Evolutionary conservation across 208 protist species (phyloP).

Genomic region (Wallacemonas collosoma): DNA sequence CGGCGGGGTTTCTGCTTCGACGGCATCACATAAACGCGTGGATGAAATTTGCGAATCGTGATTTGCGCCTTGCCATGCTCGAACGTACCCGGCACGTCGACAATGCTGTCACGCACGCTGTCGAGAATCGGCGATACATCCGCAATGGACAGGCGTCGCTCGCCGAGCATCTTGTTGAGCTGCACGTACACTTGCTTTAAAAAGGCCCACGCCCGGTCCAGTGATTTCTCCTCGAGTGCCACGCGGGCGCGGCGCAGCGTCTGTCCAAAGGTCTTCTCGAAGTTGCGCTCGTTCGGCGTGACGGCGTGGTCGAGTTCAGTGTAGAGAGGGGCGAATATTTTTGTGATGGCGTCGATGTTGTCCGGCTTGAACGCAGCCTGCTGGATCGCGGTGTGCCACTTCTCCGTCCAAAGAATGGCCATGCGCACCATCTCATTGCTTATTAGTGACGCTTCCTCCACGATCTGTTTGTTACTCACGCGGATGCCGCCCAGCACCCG

Average conservation of each 20-base stretch:
- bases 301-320: constrained; percentile 87
- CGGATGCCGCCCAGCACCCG: constrained; percentile 83
- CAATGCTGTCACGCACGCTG: constrained; percentile 92
- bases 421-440: constrained; percentile 98
- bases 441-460: constrained; percentile 97
- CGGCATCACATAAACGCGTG: constrained; percentile 95
- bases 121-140: constrained; percentile 95
- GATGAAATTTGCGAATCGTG: constrained; percentile 94
- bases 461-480: constrained; percentile 71
- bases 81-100: constrained; percentile 98
- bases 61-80: constrained; percentile 89
- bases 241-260: constrained; percentile 60
- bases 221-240: constrained; percentile 53
- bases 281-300: constrained; percentile 96
- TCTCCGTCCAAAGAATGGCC: constrained; percentile 97
- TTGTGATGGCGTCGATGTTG: constrained; percentile 89
- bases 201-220: constrained; percentile 73
- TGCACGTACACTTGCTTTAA: constrained; percentile 88
- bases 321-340: constrained; percentile 96
- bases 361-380: constrained; percentile 96
- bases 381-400: constrained; percentile 96
- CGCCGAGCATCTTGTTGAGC: constrained; percentile 70
- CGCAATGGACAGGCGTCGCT: constrained; percentile 80
- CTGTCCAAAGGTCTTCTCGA: constrained; percentile 84
- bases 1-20: constrained; percentile 99